Percentiles rank a stretch among this genome's conserved stretches.
These are phyloP conservation scores for Rhizopogon rudus DNA, from an alignment of 768 basidiomycete genomes.

Conservation along the genomic window DNA sequence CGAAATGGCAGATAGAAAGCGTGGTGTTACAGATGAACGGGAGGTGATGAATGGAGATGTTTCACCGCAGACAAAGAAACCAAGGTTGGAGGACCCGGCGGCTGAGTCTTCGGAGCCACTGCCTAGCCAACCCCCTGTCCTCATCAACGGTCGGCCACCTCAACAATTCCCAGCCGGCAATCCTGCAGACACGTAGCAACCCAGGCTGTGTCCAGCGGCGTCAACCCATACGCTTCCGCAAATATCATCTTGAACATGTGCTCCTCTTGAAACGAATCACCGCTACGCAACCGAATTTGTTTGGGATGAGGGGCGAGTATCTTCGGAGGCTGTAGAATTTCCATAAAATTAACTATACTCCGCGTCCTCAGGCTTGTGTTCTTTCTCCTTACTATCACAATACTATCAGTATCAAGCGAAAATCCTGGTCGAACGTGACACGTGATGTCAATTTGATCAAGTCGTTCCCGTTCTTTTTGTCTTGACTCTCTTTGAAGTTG, in stretches of 20 bases:
- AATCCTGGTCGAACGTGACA: neutral
- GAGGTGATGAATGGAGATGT: constrained; percentile 5
- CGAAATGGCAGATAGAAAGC: constrained; percentile 18
- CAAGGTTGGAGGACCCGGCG: constrained; percentile 12
- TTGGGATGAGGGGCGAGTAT: neutral
- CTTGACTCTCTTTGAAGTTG: too few species aligned
- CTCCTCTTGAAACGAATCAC: neutral
- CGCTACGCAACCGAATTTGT: neutral
- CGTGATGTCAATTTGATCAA: neutral
- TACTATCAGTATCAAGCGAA: too few species aligned
- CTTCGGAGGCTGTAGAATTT: neutral
- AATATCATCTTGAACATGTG: neutral
- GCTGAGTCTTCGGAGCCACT: neutral
- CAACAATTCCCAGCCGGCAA: constrained; percentile 25
- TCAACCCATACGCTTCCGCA: neutral
- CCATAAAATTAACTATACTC: neutral
- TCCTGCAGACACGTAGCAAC: neutral
- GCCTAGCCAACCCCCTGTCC: constrained; percentile 10
- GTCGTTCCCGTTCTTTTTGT: too few species aligned
- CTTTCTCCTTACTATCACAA: neutral
- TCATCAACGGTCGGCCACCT: constrained; percentile 26
- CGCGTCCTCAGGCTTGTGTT: neutral
- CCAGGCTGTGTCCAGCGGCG: neutral
- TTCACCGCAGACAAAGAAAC: constrained; percentile 23
- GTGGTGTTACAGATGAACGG: constrained; percentile 9